A percentile compares a stretch with the other conserved stretches of the same genome.
These are phyloP conservation scores for Daldinia decipiens DNA, from an alignment of 495 filamentous ascomycete species.

Conservation along the genomic window DNA sequence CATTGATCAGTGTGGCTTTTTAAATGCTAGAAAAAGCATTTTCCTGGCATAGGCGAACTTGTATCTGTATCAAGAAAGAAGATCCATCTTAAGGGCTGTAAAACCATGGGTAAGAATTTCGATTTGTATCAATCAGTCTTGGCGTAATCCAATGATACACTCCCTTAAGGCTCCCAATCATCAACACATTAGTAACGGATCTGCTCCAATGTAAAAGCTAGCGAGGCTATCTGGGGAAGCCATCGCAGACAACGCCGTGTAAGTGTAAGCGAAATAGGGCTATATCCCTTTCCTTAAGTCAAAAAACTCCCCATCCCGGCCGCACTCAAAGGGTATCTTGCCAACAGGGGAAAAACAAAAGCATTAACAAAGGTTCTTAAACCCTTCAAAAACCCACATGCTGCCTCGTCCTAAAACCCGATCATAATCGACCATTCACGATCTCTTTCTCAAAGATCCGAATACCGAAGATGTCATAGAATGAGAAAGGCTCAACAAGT, in stretches of 20 bases:
- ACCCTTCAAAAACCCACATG: background rate
- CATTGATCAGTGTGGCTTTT: no score
- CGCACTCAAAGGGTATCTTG: slow-evolving; percentile 31
- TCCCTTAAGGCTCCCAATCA: background rate
- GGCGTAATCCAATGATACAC: background rate
- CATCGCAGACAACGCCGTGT: background rate
- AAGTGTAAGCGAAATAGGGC: background rate
- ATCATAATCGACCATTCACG: slow-evolving; percentile 51
- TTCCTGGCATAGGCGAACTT: background rate
- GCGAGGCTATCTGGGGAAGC: background rate
- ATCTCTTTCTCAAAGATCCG: slow-evolving; percentile 64
- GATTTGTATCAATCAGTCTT: background rate
- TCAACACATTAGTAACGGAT: background rate
- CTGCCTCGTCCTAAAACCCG: background rate
- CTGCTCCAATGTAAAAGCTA: background rate
- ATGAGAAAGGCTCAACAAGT: slow-evolving; percentile 52
- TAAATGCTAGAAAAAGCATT: background rate
- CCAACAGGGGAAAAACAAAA: slow-evolving; percentile 19
- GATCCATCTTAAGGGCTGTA: background rate
- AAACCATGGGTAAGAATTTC: background rate
- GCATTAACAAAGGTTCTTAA: background rate
- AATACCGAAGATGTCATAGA: slow-evolving; percentile 59
- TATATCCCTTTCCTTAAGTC: background rate
- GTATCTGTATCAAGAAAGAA: background rate
- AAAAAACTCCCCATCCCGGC: slow-evolving; percentile 10